phyloP scores from a whole-genome alignment of 208 protist species.

The Crithidia fasciculata region DNA sequence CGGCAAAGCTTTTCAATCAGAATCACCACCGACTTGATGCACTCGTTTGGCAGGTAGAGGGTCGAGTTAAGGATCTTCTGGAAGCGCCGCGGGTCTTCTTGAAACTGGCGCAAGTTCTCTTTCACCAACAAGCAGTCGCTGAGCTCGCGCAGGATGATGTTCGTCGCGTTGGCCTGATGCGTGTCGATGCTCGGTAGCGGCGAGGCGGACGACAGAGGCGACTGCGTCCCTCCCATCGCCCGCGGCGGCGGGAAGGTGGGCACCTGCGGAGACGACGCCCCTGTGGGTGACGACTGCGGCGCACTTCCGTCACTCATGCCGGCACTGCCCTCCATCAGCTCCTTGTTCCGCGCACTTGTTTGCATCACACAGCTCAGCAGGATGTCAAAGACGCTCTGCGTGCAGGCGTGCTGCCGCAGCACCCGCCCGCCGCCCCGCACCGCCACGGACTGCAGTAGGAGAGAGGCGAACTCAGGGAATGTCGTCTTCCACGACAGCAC shows the following conservation, averaged over 20 bases:
- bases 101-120: conserved; percentile 75
- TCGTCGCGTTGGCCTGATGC: conserved; percentile 36
- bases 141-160: conserved; percentile 83
- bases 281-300: background rate
- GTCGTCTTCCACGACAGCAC: conserved; percentile 64
- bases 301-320: conserved; percentile 12
- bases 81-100: conserved; percentile 58
- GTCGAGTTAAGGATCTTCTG: conserved; percentile 58
- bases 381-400: conserved; percentile 69
- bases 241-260: too few relatives aligned
- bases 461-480: conserved; percentile 56
- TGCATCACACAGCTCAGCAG: conserved; percentile 65
- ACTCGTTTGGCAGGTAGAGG: conserved; percentile 64
- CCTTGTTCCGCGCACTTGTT: conserved; percentile 13
- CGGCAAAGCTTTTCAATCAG: conserved; percentile 90
- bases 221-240: too few relatives aligned
- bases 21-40: conserved; percentile 76
- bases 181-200: background rate
- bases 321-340: background rate
- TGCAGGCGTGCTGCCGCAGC: conserved; percentile 68
- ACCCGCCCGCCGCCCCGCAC: conserved; percentile 48
- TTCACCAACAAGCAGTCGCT: conserved; percentile 72
- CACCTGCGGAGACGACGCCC: background rate
- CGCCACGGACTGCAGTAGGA: conserved; percentile 72
- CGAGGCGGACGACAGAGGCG: background rate